Base-by-base conservation (phyloP, 208 protist species). In the Trypanosoma brucei region DNA sequence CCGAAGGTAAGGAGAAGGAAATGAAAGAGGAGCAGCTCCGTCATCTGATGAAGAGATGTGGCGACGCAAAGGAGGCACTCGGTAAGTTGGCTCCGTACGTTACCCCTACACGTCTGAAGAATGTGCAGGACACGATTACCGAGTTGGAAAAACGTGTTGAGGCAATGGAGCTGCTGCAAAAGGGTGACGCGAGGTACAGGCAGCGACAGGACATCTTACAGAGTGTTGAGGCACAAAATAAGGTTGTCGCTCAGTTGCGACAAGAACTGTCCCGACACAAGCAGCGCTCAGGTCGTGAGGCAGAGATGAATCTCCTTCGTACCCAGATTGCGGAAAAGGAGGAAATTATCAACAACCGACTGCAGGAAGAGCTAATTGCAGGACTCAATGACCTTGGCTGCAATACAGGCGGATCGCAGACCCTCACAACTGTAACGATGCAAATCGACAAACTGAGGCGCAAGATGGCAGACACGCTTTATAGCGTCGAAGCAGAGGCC, bases 1-100 rank as follows among this genome's bases (percentile, higher is more conserved):
- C 75, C 1, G 81, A 80, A 40, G 55, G 38, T 5, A 85, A 84
- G 58, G 86, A 93, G 66, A 54, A 59, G n/a, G 81, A 88, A 56
- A 84, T 93, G 78, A 75, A 75, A 22, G 65, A 68, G 51, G 65
- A 66, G 35, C 62, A 76, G 42, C 34, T 76, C 14, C 44, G 34
- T 7, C 62, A 52, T 35, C 11, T 76, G 22, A 39, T 58, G 22
- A 38, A 71, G 39, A 50, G 54, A 13, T 50, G 65, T n/a, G 4
- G 11, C 3, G 53, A n/a, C 11, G 33, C 59, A 1, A 44, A 72
- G 54, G 45, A 56, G 48, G 44, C 55, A 6, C 59, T 72, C 37
- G 6, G 14, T 22, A 57, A 64, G 44, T 34, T 70, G n/a, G 22
- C 57, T 33, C 65, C 65, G 6, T 35, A 70, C 46, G 51, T 42